phyloP scores from a whole-genome alignment of 176 grass and related monocot genomes.

The Phragmites australis region DNA sequence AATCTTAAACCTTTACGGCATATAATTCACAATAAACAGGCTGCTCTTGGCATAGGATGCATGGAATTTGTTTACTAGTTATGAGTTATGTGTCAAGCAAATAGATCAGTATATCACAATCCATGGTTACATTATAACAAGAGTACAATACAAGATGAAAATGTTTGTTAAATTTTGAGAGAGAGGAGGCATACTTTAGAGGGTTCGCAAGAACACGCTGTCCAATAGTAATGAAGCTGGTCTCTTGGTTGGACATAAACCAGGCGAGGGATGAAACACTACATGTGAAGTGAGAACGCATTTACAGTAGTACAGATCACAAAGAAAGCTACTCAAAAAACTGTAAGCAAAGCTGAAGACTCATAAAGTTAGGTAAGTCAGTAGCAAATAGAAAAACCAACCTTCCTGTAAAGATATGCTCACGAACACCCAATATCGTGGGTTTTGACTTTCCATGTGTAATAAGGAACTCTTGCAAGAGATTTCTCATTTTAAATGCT shows the following conservation, averaged over 20 bases:
- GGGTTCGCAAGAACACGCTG: constrained; percentile 69
- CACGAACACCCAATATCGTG: constrained; percentile 78
- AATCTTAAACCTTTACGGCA: not conserved
- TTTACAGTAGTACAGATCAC: constrained; percentile 6
- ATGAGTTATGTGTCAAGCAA: not conserved
- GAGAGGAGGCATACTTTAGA: constrained; percentile 53
- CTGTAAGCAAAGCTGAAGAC: not conserved
- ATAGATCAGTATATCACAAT: not conserved
- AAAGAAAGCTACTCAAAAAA: not conserved
- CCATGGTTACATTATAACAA: constrained; percentile 7
- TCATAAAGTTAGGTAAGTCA: constrained; percentile 23
- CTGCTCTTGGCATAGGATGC: not conserved
- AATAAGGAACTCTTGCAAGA: constrained; percentile 60
- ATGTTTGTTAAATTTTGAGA: not conserved
- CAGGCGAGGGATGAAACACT: constrained; percentile 75
- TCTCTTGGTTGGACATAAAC: constrained; percentile 85
- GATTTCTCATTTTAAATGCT: constrained; percentile 88
- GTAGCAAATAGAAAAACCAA: constrained; percentile 34
- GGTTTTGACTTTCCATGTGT: constrained; percentile 46
- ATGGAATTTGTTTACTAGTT: not conserved
- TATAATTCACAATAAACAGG: too few relatives aligned
- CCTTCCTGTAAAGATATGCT: constrained; percentile 88
- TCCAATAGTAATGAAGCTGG: constrained; percentile 71
- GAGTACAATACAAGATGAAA: constrained; percentile 18
- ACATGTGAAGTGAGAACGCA: constrained; percentile 27